Evolutionary conservation across 768 basidiomycete genomes (phyloP), one percentile per base, ranked within the genome.

Genomic region (Tulasnella sp.): DNA sequence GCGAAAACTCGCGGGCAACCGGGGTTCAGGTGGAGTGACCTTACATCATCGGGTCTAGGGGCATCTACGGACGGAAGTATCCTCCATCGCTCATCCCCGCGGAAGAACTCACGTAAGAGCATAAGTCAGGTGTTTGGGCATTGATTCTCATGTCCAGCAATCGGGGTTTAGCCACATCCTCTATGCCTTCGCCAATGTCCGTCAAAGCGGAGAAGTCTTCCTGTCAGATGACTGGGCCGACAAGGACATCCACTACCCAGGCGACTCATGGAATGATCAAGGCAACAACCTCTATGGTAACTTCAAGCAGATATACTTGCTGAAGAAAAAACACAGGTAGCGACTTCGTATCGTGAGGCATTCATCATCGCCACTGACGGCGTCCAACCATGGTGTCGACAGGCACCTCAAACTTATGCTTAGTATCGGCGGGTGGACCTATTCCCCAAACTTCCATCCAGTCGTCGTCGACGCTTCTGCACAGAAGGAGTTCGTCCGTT

Each of bases 381-480:
- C 64, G n/a, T 79, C 37, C n/a, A 75, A 28, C 6, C 2, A 69
- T n/a, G 24, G 24, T n/a, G 1, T 6, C 12, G 7, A 4, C 46
- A 86, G 86, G 9, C 86, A 87, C 76, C 83, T 87, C 20, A 86
- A 86, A 76, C 83, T 89, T 11, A 80, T 89, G 18, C 89, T 99
- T 41, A 95, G 94, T 69, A 98, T 99, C 77, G 97, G 97, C 20
- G 97, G 97, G 7, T 98, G 96, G 96, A 94, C 95, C 0, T 97
- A 96, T 85, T 96, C 95, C 0, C 90, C 95, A 41, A 91, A 91
- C 64, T 95, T 98, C 87, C 94, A 96, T 83, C 92, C 93, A 16
- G 90, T 96, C 58, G 93, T 98, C 73, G 87, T 93, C 75, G 89
- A 89, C 60, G 89, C 92, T 0, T 82, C 87, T 1, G 88, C 91